Base-by-base conservation (phyloP, 2,329 filamentous ascomycete species). In the Colletotrichum brevisporum region DNA sequence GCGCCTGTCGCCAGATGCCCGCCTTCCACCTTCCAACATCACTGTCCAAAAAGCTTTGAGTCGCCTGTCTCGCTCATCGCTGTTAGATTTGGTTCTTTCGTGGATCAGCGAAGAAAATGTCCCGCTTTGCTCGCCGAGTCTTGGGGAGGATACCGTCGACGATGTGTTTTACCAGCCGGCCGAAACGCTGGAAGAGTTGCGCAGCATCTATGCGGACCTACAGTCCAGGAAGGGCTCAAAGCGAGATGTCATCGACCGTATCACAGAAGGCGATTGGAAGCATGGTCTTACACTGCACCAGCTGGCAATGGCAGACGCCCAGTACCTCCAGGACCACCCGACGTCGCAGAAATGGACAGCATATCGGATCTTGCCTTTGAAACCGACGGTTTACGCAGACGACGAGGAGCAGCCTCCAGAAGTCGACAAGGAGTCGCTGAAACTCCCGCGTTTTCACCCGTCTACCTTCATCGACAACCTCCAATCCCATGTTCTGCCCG, bases 381-480 rank as follows among this genome's bases (percentile, higher is more conserved):
- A 81, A 70, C 79, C 78, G 5, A 80, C 83, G 1, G 63, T 73
- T 6, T 76, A 79, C 62, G 75, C 72, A 39, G 81, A 83, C 31
- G 83, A 83, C 57, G 81, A 83, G 13, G 79, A 80, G 41, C 47
- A 50, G 21, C 47, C 52, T 24, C 58, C 27, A 9, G 72, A 78
- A 10, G 77, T 82, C 48, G 84, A 89, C 74, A 79, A 80, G 55
- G 77, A 81, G 71, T 83, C 84, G 6, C 78, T 90, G 39, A 76
- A 78, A 4, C 81, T 91, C 56, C 93, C 94, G 12, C 90, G 91
- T 16, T 93, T 96, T 75, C 93, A 97, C 75, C 92, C 93, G 1
- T 89, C 92, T 5, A 93, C 91, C 0, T 97, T 97, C 78, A 83
- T 97, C 45, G 88, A 89, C 72, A 92, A 91, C 72, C 87, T 97